Conservation (phyloP, 495 filamentous ascomycete species). For the Penicillium taxi region DNA sequence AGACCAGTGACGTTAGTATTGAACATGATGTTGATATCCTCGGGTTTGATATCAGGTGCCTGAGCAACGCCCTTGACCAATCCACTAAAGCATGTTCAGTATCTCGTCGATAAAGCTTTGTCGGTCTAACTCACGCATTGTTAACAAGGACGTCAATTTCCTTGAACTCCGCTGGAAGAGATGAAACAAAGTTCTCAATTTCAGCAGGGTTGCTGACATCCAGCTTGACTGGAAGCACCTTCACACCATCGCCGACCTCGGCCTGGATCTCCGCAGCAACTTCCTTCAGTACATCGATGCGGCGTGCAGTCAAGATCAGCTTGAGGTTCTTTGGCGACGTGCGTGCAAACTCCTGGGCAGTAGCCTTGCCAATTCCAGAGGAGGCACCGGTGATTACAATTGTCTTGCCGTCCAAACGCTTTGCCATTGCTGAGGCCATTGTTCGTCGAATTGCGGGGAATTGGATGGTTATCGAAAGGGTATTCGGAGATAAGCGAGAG, state of each 20-base stretch:
- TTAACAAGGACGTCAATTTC: slow-evolving; percentile 90
- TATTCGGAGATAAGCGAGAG: slow-evolving; percentile 14
- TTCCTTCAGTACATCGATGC: slow-evolving; percentile 68
- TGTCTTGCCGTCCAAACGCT: slow-evolving; percentile 90
- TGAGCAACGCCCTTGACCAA: slow-evolving; percentile 82
- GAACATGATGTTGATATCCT: slow-evolving; percentile 85
- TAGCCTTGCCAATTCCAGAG: slow-evolving; percentile 82
- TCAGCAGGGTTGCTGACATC: slow-evolving; percentile 79
- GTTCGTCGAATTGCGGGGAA: slow-evolving; percentile 27
- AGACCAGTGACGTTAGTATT: slow-evolving; percentile 88
- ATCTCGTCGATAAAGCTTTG: background rate
- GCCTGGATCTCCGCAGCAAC: slow-evolving; percentile 69
- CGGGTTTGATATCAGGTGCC: slow-evolving; percentile 72
- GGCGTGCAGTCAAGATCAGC: slow-evolving; percentile 78
- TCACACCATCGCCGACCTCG: slow-evolving; percentile 73
- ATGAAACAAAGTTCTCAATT: slow-evolving; percentile 63
- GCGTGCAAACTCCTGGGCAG: slow-evolving; percentile 85
- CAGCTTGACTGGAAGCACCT: slow-evolving; percentile 72
- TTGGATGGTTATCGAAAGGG: slow-evolving; percentile 14
- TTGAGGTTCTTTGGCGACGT: slow-evolving; percentile 74
- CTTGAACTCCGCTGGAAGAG: slow-evolving; percentile 73
- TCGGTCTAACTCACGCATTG: slow-evolving; percentile 82
- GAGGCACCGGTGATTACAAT: slow-evolving; percentile 88
- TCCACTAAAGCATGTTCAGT: slow-evolving; percentile 46
- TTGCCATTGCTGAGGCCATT: slow-evolving; percentile 73